Percentiles rank a stretch among this genome's conserved stretches.
Conservation (phyloP, 257 asterid genomes). For the Paulownia fortunei region DNA sequence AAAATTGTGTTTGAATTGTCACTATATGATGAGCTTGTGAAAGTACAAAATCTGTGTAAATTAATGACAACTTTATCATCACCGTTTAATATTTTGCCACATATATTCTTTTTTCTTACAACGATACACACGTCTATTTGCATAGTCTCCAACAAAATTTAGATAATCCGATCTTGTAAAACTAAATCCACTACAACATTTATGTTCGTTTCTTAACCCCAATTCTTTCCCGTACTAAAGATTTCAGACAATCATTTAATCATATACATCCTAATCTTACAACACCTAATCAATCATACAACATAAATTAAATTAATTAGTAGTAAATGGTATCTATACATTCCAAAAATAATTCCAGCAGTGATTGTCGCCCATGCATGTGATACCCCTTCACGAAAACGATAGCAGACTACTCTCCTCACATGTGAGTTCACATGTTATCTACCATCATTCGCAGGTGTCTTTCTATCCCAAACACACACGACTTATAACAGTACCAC, state of each 20-base stretch:
- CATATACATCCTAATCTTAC: too few species aligned
- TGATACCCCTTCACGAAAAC: conserved; percentile 28
- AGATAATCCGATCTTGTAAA: too few species aligned
- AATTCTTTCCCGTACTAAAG: background rate
- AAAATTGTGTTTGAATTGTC: too few species aligned
- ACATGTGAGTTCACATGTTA: conserved; percentile 41
- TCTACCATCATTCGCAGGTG: background rate
- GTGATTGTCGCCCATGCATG: conserved; percentile 22
- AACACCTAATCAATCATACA: background rate
- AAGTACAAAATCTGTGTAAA: too few species aligned
- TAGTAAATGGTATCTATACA: background rate
- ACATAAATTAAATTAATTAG: background rate
- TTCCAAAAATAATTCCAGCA: conserved; percentile 4
- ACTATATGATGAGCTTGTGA: too few species aligned
- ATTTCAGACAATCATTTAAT: background rate
- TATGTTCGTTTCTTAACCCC: too few species aligned
- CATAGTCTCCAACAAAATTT: too few species aligned
- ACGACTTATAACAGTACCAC: background rate
- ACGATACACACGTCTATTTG: too few species aligned
- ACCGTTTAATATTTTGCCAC: too few species aligned
- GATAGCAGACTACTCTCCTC: conserved; percentile 14
- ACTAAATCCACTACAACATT: too few species aligned
- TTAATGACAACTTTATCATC: too few species aligned
- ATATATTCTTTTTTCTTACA: too few species aligned
- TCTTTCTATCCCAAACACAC: background rate